phyloP scores from a whole-genome alignment of 2,329 filamentous ascomycete species.

The Talaromyces verruculosus region DNA sequence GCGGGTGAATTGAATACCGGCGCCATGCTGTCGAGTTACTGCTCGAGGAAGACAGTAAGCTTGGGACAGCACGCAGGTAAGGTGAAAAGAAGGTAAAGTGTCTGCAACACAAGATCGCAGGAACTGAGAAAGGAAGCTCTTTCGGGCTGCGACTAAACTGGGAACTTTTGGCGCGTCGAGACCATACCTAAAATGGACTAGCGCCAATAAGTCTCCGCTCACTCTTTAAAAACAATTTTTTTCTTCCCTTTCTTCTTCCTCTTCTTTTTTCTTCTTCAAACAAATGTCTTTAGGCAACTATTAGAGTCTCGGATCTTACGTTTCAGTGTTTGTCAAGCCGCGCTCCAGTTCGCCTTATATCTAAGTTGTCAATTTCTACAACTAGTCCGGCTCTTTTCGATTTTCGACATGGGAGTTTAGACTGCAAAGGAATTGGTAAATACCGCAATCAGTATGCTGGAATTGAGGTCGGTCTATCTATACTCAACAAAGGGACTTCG shows the following conservation, averaged over 20 bases:
- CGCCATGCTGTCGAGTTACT: constrained; percentile 34
- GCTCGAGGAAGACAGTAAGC: not conserved
- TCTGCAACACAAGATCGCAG: not conserved
- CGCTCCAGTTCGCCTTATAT: constrained; percentile 98
- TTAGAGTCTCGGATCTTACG: constrained; percentile 99
- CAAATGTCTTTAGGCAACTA: constrained; percentile 74
- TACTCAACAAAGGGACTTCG: not conserved
- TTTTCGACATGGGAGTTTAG: constrained; percentile 55
- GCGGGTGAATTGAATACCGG: constrained; percentile 39
- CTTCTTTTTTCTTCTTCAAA: constrained; percentile 51
- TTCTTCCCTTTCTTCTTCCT: constrained; percentile 39
- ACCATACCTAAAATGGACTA: constrained; percentile 36
- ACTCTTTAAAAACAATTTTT: constrained; percentile 29
- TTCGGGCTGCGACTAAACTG: constrained; percentile 21
- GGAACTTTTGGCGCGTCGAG: constrained; percentile 35
- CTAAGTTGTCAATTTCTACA: constrained; percentile 67
- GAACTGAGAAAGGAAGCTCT: constrained; percentile 18
- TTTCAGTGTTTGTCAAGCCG: constrained; percentile 84
- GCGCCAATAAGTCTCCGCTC: constrained; percentile 26
- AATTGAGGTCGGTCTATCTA: not conserved
- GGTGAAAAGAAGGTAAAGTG: not conserved
- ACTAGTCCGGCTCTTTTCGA: constrained; percentile 61
- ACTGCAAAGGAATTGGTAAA: constrained; percentile 52
- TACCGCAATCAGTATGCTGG: not conserved
- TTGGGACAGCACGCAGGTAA: not conserved